A percentile compares a stretch with the other conserved stretches of the same genome.
phyloP scores from a whole-genome alignment of 164 flowering plant species.

The Kingdonia uniflora region DNA sequence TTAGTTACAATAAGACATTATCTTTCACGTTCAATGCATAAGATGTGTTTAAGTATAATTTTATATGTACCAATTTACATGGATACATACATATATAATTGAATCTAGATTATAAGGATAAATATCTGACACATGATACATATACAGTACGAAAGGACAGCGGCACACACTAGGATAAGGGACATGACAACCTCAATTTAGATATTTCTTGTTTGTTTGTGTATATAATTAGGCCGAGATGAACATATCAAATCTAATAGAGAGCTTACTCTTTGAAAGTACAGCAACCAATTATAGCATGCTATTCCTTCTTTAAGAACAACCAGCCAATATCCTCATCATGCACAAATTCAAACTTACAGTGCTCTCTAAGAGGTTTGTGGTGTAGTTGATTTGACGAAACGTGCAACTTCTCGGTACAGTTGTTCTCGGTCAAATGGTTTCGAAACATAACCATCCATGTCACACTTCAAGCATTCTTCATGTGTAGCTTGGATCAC shows the following conservation, averaged over 20 bases:
- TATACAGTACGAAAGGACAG: too few relatives aligned
- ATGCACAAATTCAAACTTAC: conserved; percentile 2
- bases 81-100: too few relatives aligned
- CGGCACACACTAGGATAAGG: too few relatives aligned
- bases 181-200: too few relatives aligned
- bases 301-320: conserved; percentile 11
- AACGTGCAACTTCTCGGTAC: conserved; percentile 72
- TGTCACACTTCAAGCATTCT: conserved; percentile 58
- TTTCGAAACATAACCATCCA: conserved; percentile 98
- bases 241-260: background rate
- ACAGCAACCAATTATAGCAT: conserved; percentile 9
- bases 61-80: too few relatives aligned
- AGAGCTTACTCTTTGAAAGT: conserved; percentile 12
- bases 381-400: conserved; percentile 27
- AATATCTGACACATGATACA: too few relatives aligned
- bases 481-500: conserved; percentile 90
- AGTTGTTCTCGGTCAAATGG: conserved; percentile 91
- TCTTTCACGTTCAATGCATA: too few relatives aligned
- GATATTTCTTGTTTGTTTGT: too few relatives aligned
- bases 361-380: conserved; percentile 15
- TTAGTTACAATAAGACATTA: too few relatives aligned
- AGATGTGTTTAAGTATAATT: too few relatives aligned
- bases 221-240: too few relatives aligned
- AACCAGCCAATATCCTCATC: conserved; percentile 12
- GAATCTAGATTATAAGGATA: too few relatives aligned